phyloP scores from a whole-genome alignment of 805 yeast species.

The Zygotorulaspora chibaensis region DNA sequence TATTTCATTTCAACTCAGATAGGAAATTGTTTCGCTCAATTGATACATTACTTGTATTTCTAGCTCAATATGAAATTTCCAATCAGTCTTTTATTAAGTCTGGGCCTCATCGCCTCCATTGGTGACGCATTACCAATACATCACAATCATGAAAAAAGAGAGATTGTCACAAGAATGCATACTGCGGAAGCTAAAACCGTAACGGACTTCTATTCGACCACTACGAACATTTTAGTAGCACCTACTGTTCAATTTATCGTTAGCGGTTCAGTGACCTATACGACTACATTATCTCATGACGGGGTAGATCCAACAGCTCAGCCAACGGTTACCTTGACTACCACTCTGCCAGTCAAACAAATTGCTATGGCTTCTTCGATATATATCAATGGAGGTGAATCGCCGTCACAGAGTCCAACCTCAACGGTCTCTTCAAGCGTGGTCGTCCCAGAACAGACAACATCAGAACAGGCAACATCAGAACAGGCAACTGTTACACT shows the following conservation, averaged over 20 bases:
- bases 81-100: constrained; percentile 3
- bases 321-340: constrained; percentile 36
- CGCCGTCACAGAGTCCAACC: constrained; percentile 9
- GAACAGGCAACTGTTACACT: constrained; percentile 12
- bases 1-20: neutral
- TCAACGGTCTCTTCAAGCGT: neutral
- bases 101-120: constrained; percentile 10
- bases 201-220: constrained; percentile 40
- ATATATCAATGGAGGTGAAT: neutral
- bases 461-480: constrained; percentile 9
- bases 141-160: constrained; percentile 31
- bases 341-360: constrained; percentile 13
- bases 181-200: constrained; percentile 50
- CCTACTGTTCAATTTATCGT: constrained; percentile 40
- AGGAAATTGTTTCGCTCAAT: neutral
- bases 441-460: constrained; percentile 8
- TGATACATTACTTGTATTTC: neutral
- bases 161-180: constrained; percentile 48
- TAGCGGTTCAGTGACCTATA: constrained; percentile 37
- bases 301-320: constrained; percentile 35
- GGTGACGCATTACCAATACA: constrained; percentile 26
- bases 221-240: constrained; percentile 38
- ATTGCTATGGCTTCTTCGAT: neutral
- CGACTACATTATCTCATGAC: constrained; percentile 36
- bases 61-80: constrained; percentile 1